Base-by-base conservation (phyloP, 2,329 filamentous ascomycete species). In the Thielaviopsis musarum region DNA sequence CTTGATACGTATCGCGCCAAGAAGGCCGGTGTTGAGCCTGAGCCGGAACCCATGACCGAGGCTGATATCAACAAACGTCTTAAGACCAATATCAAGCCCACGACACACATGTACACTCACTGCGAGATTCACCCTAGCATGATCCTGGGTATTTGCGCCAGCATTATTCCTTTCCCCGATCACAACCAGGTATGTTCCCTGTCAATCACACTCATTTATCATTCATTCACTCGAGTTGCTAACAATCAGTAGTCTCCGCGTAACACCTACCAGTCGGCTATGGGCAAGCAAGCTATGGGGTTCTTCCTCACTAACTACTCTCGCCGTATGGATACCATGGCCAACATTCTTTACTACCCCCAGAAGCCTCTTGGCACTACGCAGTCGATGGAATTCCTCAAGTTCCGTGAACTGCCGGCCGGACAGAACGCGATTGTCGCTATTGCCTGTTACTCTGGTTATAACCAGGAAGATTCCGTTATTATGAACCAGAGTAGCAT, bases 401-500 rank as follows among this genome's bases (percentile, higher is more conserved):
- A 95, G 68, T 98, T 98, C 84, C 83, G 93, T 73, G 93, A 98
- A 72, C 77, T 98, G 61, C 93, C 93, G 19, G 93, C 93, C 17
- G 93, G 93, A 2, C 93, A 98, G 71, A 98, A 98, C 68, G 93
- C 93, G 21, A 98, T 98, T 66, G 93, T 98, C 13, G 94, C 93
- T 49, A 98, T 98, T 73, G 84, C 90, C 62, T 94, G 88, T 70
- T 98, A 98, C 74, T 95, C 91, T 59, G 93, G 93, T 62, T 98
- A 98, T 77, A 98, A 98, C 73, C 94, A 98, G 71, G 93, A 98
- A 89, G 93, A 98, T 83, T 98, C 93, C 65, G 91, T 98, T 65
- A 95, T 98, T 67, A 97, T 98, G 93, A 98, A 98, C 72, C 93
- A 98, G 75, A 96, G 90, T 74, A 95, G 90, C 72, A 97, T 98